phyloP scores from a whole-genome alignment of 345 rosid species.

The Linum usitatissimum region DNA sequence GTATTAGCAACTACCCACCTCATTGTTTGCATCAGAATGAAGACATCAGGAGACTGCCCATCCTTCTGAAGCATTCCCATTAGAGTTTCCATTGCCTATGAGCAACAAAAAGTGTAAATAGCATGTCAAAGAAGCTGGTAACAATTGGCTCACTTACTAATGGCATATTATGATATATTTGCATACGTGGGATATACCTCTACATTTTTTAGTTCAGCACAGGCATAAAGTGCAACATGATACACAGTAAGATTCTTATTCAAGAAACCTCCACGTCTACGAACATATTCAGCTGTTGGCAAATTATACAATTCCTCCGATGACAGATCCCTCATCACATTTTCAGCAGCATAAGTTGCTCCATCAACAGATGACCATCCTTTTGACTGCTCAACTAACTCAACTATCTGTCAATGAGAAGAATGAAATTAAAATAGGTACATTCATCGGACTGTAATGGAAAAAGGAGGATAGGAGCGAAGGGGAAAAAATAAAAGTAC shows the following conservation, averaged over 20 bases:
- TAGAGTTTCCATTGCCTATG: constrained; percentile 61
- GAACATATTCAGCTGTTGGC: constrained; percentile 64
- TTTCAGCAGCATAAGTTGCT: constrained; percentile 47
- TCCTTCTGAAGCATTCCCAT: constrained; percentile 76
- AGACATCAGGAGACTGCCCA: constrained; percentile 48
- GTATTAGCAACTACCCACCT: constrained; percentile 32
- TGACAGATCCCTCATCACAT: constrained; percentile 57
- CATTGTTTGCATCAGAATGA: constrained; percentile 48
- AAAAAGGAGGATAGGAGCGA: not conserved
- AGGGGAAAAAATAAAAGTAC: constrained; percentile 23
- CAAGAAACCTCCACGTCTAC: constrained; percentile 55
- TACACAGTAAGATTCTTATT: constrained; percentile 50
- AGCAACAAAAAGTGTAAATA: constrained; percentile 7
- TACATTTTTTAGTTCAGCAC: constrained; percentile 67
- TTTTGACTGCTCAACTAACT: constrained; percentile 75
- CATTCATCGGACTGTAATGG: not conserved
- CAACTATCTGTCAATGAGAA: constrained; percentile 51
- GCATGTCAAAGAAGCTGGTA: constrained; percentile 1
- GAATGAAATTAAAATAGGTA: constrained; percentile 12
- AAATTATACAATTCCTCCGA: constrained; percentile 86
- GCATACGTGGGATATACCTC: constrained; percentile 37
- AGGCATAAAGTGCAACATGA: constrained; percentile 78
- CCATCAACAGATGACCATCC: constrained; percentile 80
- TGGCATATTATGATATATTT: constrained; percentile 7
- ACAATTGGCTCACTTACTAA: not conserved